These are phyloP conservation scores for Ascochyta fabae DNA, from an alignment of 2,329 filamentous ascomycete species.

Conservation along the genomic window DNA sequence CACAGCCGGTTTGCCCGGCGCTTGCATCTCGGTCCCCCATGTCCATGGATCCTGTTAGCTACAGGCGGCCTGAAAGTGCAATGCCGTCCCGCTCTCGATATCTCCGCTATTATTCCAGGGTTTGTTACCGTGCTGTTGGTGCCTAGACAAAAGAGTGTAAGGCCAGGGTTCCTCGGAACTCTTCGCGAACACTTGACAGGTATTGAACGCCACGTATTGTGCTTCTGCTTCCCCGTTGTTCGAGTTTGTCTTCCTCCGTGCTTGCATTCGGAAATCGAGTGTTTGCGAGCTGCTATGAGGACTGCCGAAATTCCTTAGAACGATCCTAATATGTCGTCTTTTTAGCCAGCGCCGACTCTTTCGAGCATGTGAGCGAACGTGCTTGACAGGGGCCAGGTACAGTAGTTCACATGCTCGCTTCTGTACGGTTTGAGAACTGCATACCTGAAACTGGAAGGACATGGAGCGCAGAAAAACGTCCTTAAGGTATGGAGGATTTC, in stretches of 20 bases:
- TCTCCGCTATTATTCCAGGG: neutral
- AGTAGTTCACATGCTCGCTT: neutral
- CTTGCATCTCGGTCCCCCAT: neutral
- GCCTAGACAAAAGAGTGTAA: neutral
- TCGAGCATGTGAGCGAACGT: neutral
- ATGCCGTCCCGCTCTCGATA: neutral
- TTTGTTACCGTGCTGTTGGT: neutral
- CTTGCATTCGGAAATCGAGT: neutral
- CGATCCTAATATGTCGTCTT: neutral
- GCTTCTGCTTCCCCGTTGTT: neutral
- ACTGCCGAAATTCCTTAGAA: neutral
- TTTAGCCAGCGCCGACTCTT: neutral
- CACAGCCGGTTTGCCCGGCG: neutral
- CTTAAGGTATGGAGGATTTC: neutral
- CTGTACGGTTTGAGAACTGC: constrained; percentile 1
- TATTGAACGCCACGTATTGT: neutral
- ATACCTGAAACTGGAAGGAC: neutral
- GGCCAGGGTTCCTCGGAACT: neutral
- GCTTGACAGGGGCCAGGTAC: neutral
- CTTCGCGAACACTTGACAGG: neutral
- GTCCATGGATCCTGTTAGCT: neutral
- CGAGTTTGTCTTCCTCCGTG: neutral
- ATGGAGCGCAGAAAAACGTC: neutral
- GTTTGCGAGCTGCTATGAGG: neutral
- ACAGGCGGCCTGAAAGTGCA: neutral